Evolutionary conservation across 2,329 filamentous ascomycete species (phyloP).

Genomic region (Chrysoporthe austroafricana): DNA sequence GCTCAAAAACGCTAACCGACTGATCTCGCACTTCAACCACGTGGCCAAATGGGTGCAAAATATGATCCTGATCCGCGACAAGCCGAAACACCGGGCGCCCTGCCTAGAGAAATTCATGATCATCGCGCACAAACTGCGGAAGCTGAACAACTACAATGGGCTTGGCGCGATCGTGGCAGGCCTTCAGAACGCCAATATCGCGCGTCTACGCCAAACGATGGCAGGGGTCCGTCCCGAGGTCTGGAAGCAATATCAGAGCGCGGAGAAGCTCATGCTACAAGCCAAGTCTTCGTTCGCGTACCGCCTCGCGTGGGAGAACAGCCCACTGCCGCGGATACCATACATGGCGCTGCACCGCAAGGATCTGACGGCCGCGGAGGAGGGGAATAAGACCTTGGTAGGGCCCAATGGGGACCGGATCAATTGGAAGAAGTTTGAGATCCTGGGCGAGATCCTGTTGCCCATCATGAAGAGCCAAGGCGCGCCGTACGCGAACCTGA

Average conservation of each 20-base stretch:
- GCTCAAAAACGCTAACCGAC: conserved; percentile 86
- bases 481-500: conserved; percentile 74
- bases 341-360: conserved; percentile 89
- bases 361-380: conserved; percentile 88
- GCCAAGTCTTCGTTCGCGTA: conserved; percentile 94
- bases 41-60: conserved; percentile 81
- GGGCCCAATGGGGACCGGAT: conserved; percentile 74
- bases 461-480: conserved; percentile 92
- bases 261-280: conserved; percentile 90
- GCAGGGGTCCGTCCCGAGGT: conserved; percentile 72
- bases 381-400: conserved; percentile 89
- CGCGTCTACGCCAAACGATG: conserved; percentile 79
- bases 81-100: conserved; percentile 89
- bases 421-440: conserved; percentile 98
- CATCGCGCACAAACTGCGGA: conserved; percentile 81
- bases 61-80: conserved; percentile 87
- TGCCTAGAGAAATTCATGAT: conserved; percentile 97
- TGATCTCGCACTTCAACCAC: conserved; percentile 93
- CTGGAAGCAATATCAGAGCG: conserved; percentile 82
- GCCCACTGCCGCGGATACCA: conserved; percentile 84
- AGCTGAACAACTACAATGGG: conserved; percentile 96
- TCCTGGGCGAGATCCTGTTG: conserved; percentile 88
- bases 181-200: conserved; percentile 84
- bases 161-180: conserved; percentile 93
- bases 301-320: conserved; percentile 97